These are phyloP conservation scores for Mayamaea pseudoterrestris DNA, from an alignment of 108 stramenopile species.

Conservation along the genomic window DNA sequence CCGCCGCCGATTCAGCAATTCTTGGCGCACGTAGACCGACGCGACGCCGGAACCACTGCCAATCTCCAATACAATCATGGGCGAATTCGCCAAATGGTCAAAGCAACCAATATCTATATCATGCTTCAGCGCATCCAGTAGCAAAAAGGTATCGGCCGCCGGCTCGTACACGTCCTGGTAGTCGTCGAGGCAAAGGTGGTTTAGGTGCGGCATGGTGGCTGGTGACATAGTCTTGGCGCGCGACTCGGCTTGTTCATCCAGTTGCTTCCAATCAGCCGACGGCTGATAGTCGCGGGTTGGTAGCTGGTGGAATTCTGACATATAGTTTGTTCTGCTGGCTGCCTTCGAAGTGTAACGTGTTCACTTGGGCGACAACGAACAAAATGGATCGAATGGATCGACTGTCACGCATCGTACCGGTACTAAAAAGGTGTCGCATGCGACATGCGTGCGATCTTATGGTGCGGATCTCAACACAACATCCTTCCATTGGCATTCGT, in stretches of 20 bases:
- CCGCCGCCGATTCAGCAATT: too few relatives aligned
- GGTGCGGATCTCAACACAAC: too few relatives aligned
- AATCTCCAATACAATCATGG: constrained; percentile 47
- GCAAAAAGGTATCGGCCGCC: constrained; percentile 77
- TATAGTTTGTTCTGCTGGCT: too few relatives aligned
- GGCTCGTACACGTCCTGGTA: constrained; percentile 81
- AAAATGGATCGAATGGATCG: too few relatives aligned
- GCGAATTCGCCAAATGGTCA: background rate
- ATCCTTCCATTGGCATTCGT: too few relatives aligned
- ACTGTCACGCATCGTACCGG: too few relatives aligned
- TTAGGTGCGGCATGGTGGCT: constrained; percentile 53
- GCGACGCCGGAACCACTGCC: constrained; percentile 79
- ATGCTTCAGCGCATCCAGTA: constrained; percentile 69
- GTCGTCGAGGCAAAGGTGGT: constrained; percentile 58
- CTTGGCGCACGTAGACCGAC: constrained; percentile 34
- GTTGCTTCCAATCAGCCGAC: constrained; percentile 19
- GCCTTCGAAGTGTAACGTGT: too few relatives aligned
- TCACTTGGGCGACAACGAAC: too few relatives aligned
- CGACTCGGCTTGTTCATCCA: constrained; percentile 40
- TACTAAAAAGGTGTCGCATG: too few relatives aligned
- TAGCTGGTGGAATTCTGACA: constrained; percentile 32
- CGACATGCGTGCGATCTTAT: too few relatives aligned
- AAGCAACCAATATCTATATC: constrained; percentile 22
- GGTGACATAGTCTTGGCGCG: constrained; percentile 28
- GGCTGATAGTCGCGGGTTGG: constrained; percentile 6